A percentile compares a stretch with the other conserved stretches of the same genome.
Evolutionary conservation across 1,284 basidiomycete species (phyloP).

Genomic region (Rhodotorula sp.): DNA sequence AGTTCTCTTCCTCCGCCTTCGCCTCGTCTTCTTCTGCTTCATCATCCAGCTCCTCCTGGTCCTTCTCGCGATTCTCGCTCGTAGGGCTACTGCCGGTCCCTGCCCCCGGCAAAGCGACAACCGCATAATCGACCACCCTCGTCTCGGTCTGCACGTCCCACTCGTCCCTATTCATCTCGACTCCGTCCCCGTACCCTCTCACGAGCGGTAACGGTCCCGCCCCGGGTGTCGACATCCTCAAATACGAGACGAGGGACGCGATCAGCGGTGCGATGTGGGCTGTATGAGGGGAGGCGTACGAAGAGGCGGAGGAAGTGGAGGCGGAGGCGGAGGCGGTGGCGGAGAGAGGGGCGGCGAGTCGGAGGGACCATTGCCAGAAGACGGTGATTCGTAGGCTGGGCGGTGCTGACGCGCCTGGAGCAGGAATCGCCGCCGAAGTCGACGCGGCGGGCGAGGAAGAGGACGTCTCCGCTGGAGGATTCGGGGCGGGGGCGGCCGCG

Average conservation of each 20-base stretch:
- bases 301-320: background rate
- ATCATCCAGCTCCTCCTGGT: constrained; percentile 46
- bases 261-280: constrained; percentile 9
- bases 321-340: background rate
- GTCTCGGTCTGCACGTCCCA: constrained; percentile 72
- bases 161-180: constrained; percentile 68
- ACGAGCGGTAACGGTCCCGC: constrained; percentile 58
- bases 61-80: no score
- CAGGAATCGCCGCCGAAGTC: constrained; percentile 45
- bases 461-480: background rate
- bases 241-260: constrained; percentile 6
- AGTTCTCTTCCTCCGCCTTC: constrained; percentile 48
- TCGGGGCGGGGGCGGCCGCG: background rate
- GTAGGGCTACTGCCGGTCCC: no score
- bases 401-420: constrained; percentile 47
- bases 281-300: background rate
- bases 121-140: constrained; percentile 77
- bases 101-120: constrained; percentile 55
- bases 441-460: constrained; percentile 38
- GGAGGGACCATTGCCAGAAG: constrained; percentile 94
- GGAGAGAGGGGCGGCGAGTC: constrained; percentile 62
- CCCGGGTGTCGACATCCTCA: no score
- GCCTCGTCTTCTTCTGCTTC: constrained; percentile 62
- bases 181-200: constrained; percentile 78
- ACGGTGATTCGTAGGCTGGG: constrained; percentile 70